Evolutionary conservation across 2,329 filamentous ascomycete species (phyloP).

Genomic region (Biscogniauxia marginata): DNA sequence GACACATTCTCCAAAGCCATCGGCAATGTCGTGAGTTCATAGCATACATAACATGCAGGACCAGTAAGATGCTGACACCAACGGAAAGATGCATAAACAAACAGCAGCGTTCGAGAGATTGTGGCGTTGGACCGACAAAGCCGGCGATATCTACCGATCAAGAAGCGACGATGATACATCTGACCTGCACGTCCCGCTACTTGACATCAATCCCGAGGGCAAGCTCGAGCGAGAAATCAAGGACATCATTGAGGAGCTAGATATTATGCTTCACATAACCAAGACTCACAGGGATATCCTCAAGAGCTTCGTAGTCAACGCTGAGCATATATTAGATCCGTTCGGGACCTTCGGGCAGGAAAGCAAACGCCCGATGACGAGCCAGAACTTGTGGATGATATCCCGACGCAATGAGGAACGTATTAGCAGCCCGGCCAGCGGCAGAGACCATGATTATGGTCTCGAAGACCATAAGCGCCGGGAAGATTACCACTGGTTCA

Average conservation of each 20-base stretch:
- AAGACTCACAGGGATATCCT: slow-evolving; percentile 36
- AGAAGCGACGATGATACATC: slow-evolving; percentile 19
- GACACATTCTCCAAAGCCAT: slow-evolving; percentile 44
- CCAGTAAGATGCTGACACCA: background rate
- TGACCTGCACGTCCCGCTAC: slow-evolving; percentile 29
- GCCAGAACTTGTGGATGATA: background rate
- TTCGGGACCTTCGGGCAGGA: slow-evolving; percentile 17
- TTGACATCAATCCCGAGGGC: slow-evolving; percentile 44
- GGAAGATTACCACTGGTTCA: slow-evolving; percentile 27
- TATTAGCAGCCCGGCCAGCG: background rate
- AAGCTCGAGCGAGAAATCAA: slow-evolving; percentile 43
- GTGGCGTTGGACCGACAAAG: slow-evolving; percentile 35
- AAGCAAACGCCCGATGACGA: slow-evolving; percentile 6
- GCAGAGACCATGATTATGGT: background rate
- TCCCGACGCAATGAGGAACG: background rate
- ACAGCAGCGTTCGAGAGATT: slow-evolving; percentile 38
- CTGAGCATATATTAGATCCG: slow-evolving; percentile 22
- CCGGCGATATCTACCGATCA: slow-evolving; percentile 20
- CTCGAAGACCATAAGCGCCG: background rate
- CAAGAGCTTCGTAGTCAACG: slow-evolving; percentile 27
- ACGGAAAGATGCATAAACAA: slow-evolving; percentile 36
- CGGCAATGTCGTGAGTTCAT: slow-evolving; percentile 37
- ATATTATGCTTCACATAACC: slow-evolving; percentile 43
- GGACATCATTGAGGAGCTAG: slow-evolving; percentile 47
- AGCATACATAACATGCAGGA: background rate